Conservation (phyloP, 352 stramenopile genomes). For the Albugo candida region DNA sequence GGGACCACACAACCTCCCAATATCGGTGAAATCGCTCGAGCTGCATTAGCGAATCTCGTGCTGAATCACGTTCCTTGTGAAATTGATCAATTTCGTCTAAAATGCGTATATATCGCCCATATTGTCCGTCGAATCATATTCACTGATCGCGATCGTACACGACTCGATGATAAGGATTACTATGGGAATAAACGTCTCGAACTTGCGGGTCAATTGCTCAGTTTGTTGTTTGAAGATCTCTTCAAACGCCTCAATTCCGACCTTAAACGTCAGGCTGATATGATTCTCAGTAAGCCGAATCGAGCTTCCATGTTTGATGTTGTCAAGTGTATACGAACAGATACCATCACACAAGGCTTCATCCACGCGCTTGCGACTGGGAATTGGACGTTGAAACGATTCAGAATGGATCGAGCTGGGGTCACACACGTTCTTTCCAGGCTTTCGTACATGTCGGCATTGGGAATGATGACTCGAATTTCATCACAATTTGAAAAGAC, state of each 20-base stretch:
- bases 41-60: conserved; percentile 95
- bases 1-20: conserved; percentile 38
- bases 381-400: conserved; percentile 99
- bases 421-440: conserved; percentile 94
- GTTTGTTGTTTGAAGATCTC: conserved; percentile 97
- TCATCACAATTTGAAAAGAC: conserved; percentile 99
- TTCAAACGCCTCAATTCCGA: conserved; percentile 99
- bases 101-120: conserved; percentile 96
- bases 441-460: conserved; percentile 95
- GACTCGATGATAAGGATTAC: conserved; percentile 98
- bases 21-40: conserved; percentile 88
- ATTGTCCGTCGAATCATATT: conserved; percentile 88
- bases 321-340: conserved; percentile 91
- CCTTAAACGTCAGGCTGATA: conserved; percentile 93
- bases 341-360: conserved; percentile 95
- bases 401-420: conserved; percentile 97
- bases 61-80: conserved; percentile 97
- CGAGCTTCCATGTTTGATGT: conserved; percentile 96
- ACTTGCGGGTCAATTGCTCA: conserved; percentile 93
- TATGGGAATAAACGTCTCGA: conserved; percentile 99
- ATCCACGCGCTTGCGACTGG: conserved; percentile 76
- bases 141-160: conserved; percentile 73
- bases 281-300: conserved; percentile 96
- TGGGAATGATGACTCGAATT: conserved; percentile 99
- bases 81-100: conserved; percentile 94